Conservation (phyloP, 371 early-diverging fungal genomes). For the Mortierella sp. region DNA sequence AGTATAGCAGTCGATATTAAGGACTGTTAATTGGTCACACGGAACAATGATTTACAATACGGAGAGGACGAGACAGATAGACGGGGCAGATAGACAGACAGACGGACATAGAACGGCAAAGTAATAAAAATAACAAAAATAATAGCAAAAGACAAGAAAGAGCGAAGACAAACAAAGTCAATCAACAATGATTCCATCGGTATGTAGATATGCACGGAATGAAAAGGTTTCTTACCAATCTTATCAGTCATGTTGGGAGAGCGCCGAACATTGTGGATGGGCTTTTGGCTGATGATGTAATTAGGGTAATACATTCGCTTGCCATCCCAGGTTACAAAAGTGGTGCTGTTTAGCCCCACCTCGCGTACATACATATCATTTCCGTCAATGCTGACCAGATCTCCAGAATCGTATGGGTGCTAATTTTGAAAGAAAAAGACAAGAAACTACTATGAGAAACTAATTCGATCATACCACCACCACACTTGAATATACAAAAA, state of each 20-base stretch:
- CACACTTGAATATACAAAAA: neutral
- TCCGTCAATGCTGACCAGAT: conserved; percentile 78
- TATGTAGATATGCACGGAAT: neutral
- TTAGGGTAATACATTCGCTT: conserved; percentile 82
- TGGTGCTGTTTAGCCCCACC: conserved; percentile 80
- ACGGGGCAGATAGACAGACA: too few relatives aligned
- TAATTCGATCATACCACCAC: neutral
- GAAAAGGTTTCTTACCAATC: conserved; percentile 43
- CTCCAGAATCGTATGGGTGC: conserved; percentile 83
- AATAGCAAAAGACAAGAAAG: too few relatives aligned
- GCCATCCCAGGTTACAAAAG: conserved; percentile 77
- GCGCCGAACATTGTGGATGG: conserved; percentile 83
- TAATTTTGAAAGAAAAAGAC: conserved; percentile 7
- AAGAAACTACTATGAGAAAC: neutral
- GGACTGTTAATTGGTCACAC: conserved; percentile 12
- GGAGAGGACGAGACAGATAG: too few relatives aligned
- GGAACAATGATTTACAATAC: too few relatives aligned
- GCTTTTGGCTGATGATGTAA: conserved; percentile 68
- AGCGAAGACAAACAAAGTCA: neutral
- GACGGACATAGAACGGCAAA: too few relatives aligned
- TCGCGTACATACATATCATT: conserved; percentile 78
- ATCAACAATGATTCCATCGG: neutral
- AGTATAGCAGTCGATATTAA: conserved; percentile 78
- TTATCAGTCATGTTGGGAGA: conserved; percentile 76
- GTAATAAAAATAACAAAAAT: too few relatives aligned